A percentile compares a stretch with the other conserved stretches of the same genome.
These are phyloP conservation scores for Lactarius indigo DNA, from an alignment of 768 basidiomycete genomes.

Conservation along the genomic window DNA sequence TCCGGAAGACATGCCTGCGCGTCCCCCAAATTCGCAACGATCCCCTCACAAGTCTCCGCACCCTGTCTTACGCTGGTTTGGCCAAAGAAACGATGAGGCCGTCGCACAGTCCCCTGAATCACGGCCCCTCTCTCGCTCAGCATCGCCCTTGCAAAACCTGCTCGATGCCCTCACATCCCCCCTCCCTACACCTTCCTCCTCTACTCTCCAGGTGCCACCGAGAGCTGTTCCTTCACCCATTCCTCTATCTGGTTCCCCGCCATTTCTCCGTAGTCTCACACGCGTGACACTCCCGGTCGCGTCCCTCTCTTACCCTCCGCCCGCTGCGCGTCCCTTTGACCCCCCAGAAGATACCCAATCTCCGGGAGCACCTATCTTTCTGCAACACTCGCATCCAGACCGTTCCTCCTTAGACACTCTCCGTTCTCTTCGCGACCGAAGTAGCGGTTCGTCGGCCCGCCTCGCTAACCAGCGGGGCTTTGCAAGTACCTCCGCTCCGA, in stretches of 20 bases:
- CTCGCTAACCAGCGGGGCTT: conserved; percentile 21
- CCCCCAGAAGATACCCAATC: conserved; percentile 29
- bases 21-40: conserved; percentile 13
- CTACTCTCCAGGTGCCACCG: conserved; percentile 27
- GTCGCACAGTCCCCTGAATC: conserved; percentile 37
- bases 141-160: conserved; percentile 34
- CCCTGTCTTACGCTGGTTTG: conserved; percentile 47
- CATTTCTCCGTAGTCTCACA: conserved; percentile 51
- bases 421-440: conserved; percentile 42
- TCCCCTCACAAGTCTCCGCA: conserved; percentile 21
- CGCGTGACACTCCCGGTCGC: conserved; percentile 62
- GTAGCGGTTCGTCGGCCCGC: conserved; percentile 25
- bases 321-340: conserved; percentile 23
- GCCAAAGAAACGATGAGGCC: conserved; percentile 32
- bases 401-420: conserved; percentile 58
- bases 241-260: conserved; percentile 45
- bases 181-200: conserved; percentile 30
- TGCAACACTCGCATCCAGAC: conserved; percentile 37
- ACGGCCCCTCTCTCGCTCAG: conserved; percentile 9
- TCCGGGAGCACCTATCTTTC: conserved; percentile 36
- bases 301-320: conserved; percentile 43
- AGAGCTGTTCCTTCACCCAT: conserved; percentile 34
- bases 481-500: conserved; percentile 2
- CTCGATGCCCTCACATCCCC: conserved; percentile 35
- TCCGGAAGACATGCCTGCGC: conserved; percentile 16